Evolutionary conservation across 768 basidiomycete species (phyloP).

Genomic region (Amyloporia xantha): DNA sequence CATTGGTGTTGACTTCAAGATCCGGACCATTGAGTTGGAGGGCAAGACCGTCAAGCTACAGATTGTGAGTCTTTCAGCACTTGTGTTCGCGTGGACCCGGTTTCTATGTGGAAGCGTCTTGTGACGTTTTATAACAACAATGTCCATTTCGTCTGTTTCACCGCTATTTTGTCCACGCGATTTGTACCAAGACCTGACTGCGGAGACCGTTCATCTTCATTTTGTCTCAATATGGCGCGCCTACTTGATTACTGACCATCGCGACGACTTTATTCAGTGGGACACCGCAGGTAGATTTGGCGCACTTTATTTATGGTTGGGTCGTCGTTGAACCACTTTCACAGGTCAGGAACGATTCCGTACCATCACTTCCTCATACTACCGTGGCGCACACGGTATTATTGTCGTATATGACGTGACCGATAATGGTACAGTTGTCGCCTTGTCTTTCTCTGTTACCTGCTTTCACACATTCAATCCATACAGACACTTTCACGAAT

Average conservation of each 20-base stretch:
- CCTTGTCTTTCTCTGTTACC: not conserved
- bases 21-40: constrained; percentile 96
- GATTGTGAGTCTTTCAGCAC: constrained; percentile 80
- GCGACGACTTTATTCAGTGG: too few species aligned
- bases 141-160: too few species aligned
- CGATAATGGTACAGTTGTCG: constrained; percentile 61
- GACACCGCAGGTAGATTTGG: constrained; percentile 79
- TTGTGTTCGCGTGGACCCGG: too few species aligned
- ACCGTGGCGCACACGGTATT: constrained; percentile 97
- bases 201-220: too few species aligned
- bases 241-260: too few species aligned
- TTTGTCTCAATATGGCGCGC: too few species aligned
- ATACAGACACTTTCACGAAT: constrained; percentile 83
- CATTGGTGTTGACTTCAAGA: constrained; percentile 99
- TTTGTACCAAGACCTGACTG: too few species aligned
- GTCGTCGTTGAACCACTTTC: not conserved
- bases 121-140: too few species aligned
- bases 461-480: constrained; percentile 7
- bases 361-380: constrained; percentile 99
- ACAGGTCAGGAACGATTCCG: constrained; percentile 96
- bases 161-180: too few species aligned
- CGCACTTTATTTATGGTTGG: not conserved
- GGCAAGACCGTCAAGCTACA: constrained; percentile 98
- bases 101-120: not conserved
- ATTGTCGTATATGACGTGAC: constrained; percentile 99